phyloP scores from a whole-genome alignment of 768 basidiomycete species.

The Lentinula lateritia region DNA sequence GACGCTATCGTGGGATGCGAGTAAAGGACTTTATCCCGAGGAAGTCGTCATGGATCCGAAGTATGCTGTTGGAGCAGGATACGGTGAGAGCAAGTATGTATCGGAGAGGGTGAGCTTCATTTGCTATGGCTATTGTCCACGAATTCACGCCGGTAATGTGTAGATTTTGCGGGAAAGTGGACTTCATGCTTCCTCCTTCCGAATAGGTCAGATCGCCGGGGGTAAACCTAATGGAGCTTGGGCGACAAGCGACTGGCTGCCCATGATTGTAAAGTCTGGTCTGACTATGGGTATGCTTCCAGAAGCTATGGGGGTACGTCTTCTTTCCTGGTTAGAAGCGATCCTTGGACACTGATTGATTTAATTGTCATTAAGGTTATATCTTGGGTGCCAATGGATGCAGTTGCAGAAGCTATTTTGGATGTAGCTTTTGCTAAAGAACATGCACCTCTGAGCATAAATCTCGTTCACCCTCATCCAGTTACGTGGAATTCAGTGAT shows the following conservation, averaged over 20 bases:
- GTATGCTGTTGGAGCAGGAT: slow-evolving; percentile 10
- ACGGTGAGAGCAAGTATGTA: slow-evolving; percentile 16
- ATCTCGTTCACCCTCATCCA: slow-evolving; percentile 32
- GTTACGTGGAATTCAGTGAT: slow-evolving; percentile 24
- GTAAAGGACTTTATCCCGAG: slow-evolving; percentile 15
- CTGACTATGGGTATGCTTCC: slow-evolving; percentile 18
- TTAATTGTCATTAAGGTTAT: slow-evolving; percentile 20
- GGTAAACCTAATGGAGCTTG: slow-evolving; percentile 24
- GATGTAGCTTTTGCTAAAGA: slow-evolving; percentile 16
- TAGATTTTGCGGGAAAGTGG: slow-evolving; percentile 22
- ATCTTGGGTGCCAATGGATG: slow-evolving; percentile 39
- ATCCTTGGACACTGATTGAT: slow-evolving; percentile 40
- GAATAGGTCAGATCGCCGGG: slow-evolving; percentile 29
- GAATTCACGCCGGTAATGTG: not conserved
- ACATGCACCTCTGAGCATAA: slow-evolving; percentile 18
- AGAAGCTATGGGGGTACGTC: slow-evolving; percentile 16
- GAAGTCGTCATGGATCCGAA: slow-evolving; percentile 8
- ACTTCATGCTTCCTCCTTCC: slow-evolving; percentile 16
- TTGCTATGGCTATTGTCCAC: not conserved
- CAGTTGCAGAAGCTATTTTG: slow-evolving; percentile 26
- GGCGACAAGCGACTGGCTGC: slow-evolving; percentile 29
- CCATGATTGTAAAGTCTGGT: slow-evolving; percentile 26
- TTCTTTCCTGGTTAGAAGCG: not conserved
- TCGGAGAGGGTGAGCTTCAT: slow-evolving; percentile 10
- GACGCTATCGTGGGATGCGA: slow-evolving; percentile 20